Evolutionary conservation across 1,284 basidiomycete species (phyloP).

Genomic region (Sanghuangporus baumii): DNA sequence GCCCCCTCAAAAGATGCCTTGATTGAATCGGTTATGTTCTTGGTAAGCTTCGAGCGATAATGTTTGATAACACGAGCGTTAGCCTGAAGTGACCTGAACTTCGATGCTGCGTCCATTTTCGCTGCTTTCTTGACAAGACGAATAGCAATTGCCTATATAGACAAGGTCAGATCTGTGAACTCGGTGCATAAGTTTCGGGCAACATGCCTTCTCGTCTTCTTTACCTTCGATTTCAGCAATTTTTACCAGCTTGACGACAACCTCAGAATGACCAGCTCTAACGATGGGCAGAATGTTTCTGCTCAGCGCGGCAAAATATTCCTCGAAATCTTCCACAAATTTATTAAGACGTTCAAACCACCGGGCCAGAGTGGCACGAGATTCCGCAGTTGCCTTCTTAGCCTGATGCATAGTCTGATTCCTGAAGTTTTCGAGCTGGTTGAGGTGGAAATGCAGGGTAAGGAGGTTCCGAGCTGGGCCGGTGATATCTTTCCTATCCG

Average conservation of each 20-base stretch:
- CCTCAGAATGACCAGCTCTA: constrained; percentile 73
- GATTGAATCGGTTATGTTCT: constrained; percentile 77
- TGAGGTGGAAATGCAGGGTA: constrained; percentile 85
- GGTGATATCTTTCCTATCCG: constrained; percentile 68
- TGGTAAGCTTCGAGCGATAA: constrained; percentile 88
- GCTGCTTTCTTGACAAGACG: constrained; percentile 91
- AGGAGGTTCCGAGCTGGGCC: constrained; percentile 87
- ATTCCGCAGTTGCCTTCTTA: constrained; percentile 72
- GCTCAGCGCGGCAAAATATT: constrained; percentile 78
- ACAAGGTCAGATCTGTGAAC: background rate
- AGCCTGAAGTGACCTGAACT: constrained; percentile 89
- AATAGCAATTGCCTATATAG: constrained; percentile 77
- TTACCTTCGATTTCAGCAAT: constrained; percentile 90
- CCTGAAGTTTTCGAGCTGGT: constrained; percentile 87
- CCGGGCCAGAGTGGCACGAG: constrained; percentile 61
- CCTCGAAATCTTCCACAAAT: constrained; percentile 81
- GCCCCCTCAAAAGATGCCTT: constrained; percentile 68
- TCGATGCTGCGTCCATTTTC: constrained; percentile 82
- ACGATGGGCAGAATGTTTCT: constrained; percentile 77
- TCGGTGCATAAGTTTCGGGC: background rate
- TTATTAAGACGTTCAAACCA: constrained; percentile 89
- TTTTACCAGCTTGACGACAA: constrained; percentile 89
- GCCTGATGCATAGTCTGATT: constrained; percentile 92
- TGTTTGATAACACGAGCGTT: constrained; percentile 94
- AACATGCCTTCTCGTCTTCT: constrained; percentile 87